Evolutionary conservation across 2,329 filamentous ascomycete genomes (phyloP).

Genomic region (Seiridium cupressi): DNA sequence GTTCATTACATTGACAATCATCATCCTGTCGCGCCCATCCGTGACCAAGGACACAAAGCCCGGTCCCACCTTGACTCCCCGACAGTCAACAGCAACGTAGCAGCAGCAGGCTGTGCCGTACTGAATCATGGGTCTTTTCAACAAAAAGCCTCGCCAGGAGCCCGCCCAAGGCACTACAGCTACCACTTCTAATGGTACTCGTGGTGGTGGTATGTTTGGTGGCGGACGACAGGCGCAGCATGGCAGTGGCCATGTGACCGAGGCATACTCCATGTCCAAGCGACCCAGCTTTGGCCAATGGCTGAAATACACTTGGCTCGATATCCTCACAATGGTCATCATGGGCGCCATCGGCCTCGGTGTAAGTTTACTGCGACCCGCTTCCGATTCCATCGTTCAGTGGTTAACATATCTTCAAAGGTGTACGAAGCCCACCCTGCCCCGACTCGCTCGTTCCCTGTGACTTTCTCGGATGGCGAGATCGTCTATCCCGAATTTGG

Average conservation of each 20-base stretch:
- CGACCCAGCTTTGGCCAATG: conserved; percentile 66
- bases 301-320: conserved; percentile 66
- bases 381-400: background rate
- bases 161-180: background rate
- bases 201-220: background rate
- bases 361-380: conserved; percentile 38
- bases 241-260: background rate
- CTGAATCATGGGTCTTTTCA: conserved; percentile 6
- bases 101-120: too few relatives aligned
- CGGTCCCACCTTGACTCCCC: too few relatives aligned
- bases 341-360: conserved; percentile 68
- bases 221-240: background rate
- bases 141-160: conserved; percentile 5
- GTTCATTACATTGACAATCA: too few relatives aligned
- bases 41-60: too few relatives aligned
- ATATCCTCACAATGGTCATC: conserved; percentile 64
- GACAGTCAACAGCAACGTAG: too few relatives aligned
- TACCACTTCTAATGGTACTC: background rate
- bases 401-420: conserved; percentile 28
- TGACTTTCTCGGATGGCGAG: conserved; percentile 64
- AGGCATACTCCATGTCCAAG: conserved; percentile 41
- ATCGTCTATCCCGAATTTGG: conserved; percentile 70
- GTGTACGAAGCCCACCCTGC: conserved; percentile 65
- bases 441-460: conserved; percentile 66
- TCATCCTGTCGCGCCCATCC: too few relatives aligned